These are phyloP conservation scores for Durusdinium trenchii DNA, from an alignment of 73 alveolate species.

Conservation along the genomic window DNA sequence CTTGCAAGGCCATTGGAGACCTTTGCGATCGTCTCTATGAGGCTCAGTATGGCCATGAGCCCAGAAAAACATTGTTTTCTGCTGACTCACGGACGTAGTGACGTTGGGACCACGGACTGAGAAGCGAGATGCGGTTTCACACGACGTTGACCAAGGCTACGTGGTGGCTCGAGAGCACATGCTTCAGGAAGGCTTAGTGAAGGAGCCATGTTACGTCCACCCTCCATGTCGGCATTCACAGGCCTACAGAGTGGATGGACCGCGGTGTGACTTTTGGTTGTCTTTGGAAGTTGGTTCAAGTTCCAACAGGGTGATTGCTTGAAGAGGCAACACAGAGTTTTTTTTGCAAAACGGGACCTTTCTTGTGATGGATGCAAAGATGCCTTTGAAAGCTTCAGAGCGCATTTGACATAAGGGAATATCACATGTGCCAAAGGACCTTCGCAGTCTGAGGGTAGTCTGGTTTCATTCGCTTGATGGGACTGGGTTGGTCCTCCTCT, in stretches of 20 bases:
- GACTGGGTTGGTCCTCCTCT: no score
- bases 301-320: no score
- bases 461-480: no score
- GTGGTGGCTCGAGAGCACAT: slow-evolving; percentile 68
- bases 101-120: not conserved
- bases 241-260: not conserved
- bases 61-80: no score
- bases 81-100: not conserved
- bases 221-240: not conserved
- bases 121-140: not conserved
- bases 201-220: not conserved
- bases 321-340: no score
- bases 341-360: no score
- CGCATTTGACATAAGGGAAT: no score
- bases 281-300: no score
- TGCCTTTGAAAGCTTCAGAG: no score
- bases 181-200: slow-evolving; percentile 85
- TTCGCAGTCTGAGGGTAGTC: no score
- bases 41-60: slow-evolving; percentile 57
- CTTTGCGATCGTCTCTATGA: slow-evolving; percentile 77
- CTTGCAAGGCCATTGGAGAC: slow-evolving; percentile 68
- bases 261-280: not conserved
- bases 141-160: slow-evolving; percentile 22
- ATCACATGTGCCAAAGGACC: no score
- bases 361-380: no score